These are phyloP conservation scores for Mycena polygramma DNA, from an alignment of 768 basidiomycete genomes.

Conservation along the genomic window DNA sequence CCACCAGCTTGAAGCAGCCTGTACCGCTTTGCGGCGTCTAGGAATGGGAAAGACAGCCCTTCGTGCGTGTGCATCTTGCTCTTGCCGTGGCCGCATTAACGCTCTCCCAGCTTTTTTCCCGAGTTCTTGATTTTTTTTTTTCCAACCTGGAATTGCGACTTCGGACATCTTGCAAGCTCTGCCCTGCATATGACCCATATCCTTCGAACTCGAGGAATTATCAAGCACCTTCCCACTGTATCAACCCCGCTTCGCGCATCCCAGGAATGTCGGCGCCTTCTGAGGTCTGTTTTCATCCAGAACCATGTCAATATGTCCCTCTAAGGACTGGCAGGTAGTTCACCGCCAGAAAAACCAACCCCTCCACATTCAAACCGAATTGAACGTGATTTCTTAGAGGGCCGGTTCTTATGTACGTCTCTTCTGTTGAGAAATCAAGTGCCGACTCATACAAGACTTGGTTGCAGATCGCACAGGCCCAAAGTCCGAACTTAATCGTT, in stretches of 20 bases:
- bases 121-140: background rate
- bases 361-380: background rate
- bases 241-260: background rate
- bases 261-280: background rate
- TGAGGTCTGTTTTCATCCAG: background rate
- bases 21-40: too few species aligned
- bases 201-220: conserved; percentile 13
- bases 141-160: background rate
- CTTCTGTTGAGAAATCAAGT: background rate
- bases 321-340: background rate
- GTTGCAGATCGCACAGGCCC: background rate
- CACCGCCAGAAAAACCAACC: background rate
- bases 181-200: conserved; percentile 17
- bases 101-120: too few species aligned
- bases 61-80: too few species aligned
- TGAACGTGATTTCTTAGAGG: background rate
- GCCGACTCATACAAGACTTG: background rate
- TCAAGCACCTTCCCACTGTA: background rate
- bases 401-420: background rate
- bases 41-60: too few species aligned
- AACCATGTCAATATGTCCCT: too few species aligned
- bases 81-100: too few species aligned
- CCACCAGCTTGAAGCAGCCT: too few species aligned
- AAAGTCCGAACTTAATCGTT: conserved; percentile 7
- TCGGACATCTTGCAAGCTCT: background rate